Evolutionary conservation across 352 stramenopile species (phyloP), one percentile per base, ranked within the genome.

Genomic region (Phytophthora sojae): DNA sequence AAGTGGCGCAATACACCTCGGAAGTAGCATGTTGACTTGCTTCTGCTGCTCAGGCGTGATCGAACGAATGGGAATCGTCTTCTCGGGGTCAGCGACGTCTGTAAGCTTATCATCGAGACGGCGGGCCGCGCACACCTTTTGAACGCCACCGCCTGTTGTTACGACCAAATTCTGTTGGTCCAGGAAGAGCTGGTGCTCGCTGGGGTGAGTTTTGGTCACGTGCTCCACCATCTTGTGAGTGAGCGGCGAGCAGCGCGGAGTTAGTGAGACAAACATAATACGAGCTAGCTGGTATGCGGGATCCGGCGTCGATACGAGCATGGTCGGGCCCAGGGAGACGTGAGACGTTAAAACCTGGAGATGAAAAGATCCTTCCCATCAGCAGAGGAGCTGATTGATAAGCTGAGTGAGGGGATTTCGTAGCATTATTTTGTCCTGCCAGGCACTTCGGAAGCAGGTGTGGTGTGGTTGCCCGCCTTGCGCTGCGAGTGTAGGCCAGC

Each of bases 401-500:
- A 23, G 45, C 42, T 78, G 66, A 0, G 57, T 58, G 1, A 54
- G 21, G 11, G 25, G 8, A 5, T 79, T 79, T 4, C 6, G 23
- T 11, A 26, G n/a, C n/a, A n/a, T n/a, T n/a, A 74, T 49, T 3
- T 64, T 42, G 14, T 62, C 49, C 6, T 74, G 71, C 65, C 71
- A 71, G 0, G 30, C 66, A 49, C 69, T 78, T 2, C 26, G 39
- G 42, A 78, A 69, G 7, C 64, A 57, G 0, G 72, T 42, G 25
- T 79, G 66, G 30, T 35, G 30, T 11, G 30, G 30, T 11, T 3
- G 30, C 7, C 4, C 30, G 5, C 21, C 30, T 8, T 35, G 30
- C 30, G 9, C 30, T 6, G 30, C 30, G 30, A 35, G 30, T 11
- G 30, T 35, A 35, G 4, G 3, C 62, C 53, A 79, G 4, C 11